A percentile compares a stretch with the other conserved stretches of the same genome.
phyloP scores from a whole-genome alignment of 495 filamentous ascomycete genomes.

The Daldinia bambusicola region DNA sequence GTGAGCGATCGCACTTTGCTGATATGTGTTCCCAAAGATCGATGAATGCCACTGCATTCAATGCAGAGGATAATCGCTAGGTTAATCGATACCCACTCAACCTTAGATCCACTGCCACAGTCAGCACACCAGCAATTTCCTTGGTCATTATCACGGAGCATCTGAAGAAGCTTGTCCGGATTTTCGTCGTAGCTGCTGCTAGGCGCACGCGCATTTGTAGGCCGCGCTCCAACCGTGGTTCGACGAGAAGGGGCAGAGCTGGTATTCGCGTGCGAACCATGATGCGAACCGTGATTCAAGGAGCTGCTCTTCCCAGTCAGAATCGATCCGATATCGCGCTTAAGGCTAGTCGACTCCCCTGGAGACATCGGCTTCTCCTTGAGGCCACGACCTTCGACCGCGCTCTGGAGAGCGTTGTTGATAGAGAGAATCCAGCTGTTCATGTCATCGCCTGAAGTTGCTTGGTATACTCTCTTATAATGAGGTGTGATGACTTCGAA shows the following conservation, averaged over 20 bases:
- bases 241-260: slow-evolving; percentile 75
- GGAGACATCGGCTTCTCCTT: slow-evolving; percentile 60
- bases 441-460: slow-evolving; percentile 98
- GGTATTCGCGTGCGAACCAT: slow-evolving; percentile 54
- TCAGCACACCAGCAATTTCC: slow-evolving; percentile 96
- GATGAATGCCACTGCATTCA: slow-evolving; percentile 97
- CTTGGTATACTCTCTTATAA: slow-evolving; percentile 96
- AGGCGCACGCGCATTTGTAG: slow-evolving; percentile 73
- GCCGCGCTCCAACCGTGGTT: slow-evolving; percentile 86
- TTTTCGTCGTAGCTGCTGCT: slow-evolving; percentile 78
- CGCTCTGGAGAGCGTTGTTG: slow-evolving; percentile 96
- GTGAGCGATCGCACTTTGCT: slow-evolving; percentile 97
- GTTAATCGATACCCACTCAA: slow-evolving; percentile 99
- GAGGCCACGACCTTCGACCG: slow-evolving; percentile 81
- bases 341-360: slow-evolving; percentile 64
- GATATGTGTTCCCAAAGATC: slow-evolving; percentile 96
- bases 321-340: slow-evolving; percentile 88
- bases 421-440: slow-evolving; percentile 95
- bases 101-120: slow-evolving; percentile 88
- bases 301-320: slow-evolving; percentile 94
- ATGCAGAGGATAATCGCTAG: slow-evolving; percentile 96
- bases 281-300: slow-evolving; percentile 66
- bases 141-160: slow-evolving; percentile 88
- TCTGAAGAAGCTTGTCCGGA: slow-evolving; percentile 83
- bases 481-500: slow-evolving; percentile 99